Conservation (phyloP, 805 yeast species). For the Candida sanyiensis region DNA sequence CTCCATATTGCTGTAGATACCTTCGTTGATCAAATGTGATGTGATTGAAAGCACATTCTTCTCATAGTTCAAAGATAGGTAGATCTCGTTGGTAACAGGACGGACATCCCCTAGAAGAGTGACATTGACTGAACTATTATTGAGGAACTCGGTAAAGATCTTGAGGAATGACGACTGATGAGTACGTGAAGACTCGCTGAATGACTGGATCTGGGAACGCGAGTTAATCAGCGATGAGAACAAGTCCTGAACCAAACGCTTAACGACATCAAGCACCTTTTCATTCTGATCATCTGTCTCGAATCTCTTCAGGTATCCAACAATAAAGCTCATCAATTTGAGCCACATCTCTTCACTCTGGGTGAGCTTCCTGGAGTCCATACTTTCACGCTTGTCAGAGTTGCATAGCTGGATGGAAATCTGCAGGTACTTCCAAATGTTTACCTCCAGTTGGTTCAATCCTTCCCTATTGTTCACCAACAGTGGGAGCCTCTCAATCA, state of each 20-base stretch:
- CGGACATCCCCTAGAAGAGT: conserved; percentile 57
- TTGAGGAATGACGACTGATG: conserved; percentile 40
- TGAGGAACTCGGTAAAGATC: conserved; percentile 51
- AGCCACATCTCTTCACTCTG: conserved; percentile 35
- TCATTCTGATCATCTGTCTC: conserved; percentile 14
- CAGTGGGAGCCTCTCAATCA: conserved; percentile 15
- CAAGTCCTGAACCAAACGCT: conserved; percentile 36
- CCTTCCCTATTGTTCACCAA: conserved; percentile 13
- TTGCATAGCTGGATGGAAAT: conserved; percentile 31
- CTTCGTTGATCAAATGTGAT: conserved; percentile 49
- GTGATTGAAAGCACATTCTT: conserved; percentile 47
- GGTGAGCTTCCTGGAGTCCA: conserved; percentile 18
- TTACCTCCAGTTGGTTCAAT: conserved; percentile 20
- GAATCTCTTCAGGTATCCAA: conserved; percentile 29
- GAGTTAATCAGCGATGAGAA: conserved; percentile 36
- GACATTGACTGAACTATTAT: conserved; percentile 38
- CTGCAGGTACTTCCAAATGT: conserved; percentile 32
- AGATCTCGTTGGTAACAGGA: conserved; percentile 55
- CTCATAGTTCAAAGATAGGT: conserved; percentile 60
- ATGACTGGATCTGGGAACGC: conserved; percentile 22
- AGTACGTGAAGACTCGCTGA: conserved; percentile 6
- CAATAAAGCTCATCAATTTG: conserved; percentile 34
- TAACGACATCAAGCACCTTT: conserved; percentile 30
- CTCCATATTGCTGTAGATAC: conserved; percentile 44
- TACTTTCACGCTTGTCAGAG: conserved; percentile 11